Conservation (phyloP, 2,329 filamentous ascomycete species). For the Huntiella savannae region DNA sequence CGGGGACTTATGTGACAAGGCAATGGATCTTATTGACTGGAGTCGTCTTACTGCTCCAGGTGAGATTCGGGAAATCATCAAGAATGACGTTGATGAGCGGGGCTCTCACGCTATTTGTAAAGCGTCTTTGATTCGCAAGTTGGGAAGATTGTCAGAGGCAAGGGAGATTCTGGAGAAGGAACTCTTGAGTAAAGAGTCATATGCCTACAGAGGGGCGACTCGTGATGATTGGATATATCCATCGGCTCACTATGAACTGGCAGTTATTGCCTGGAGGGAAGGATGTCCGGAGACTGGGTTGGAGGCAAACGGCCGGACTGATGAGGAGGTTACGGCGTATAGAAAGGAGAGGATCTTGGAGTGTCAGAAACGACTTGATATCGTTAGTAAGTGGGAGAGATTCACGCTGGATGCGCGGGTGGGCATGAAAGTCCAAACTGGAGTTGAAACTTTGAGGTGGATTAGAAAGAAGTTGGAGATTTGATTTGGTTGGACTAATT, state of each 20-base stretch:
- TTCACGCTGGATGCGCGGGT: constrained; percentile 59
- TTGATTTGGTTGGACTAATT: neutral
- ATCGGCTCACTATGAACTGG: constrained; percentile 71
- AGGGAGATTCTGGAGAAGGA: constrained; percentile 42
- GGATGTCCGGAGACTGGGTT: constrained; percentile 22
- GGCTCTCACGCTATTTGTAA: constrained; percentile 48
- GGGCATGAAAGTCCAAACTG: constrained; percentile 53
- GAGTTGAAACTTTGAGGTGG: constrained; percentile 44
- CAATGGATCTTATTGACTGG: constrained; percentile 45
- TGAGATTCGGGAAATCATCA: constrained; percentile 22
- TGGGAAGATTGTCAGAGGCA: constrained; percentile 45
- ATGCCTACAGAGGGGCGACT: constrained; percentile 35
- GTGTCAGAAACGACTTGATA: constrained; percentile 45
- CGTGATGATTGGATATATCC: constrained; percentile 56
- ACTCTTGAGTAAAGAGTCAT: constrained; percentile 41
- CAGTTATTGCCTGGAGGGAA: constrained; percentile 61
- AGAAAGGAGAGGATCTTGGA: constrained; percentile 33
- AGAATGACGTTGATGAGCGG: constrained; percentile 36
- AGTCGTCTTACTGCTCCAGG: constrained; percentile 33
- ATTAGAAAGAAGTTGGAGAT: constrained; percentile 21
- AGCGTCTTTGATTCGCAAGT: constrained; percentile 44
- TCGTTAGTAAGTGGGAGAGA: constrained; percentile 48
- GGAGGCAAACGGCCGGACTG: neutral
- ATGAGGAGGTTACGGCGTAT: constrained; percentile 17
- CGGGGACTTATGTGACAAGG: constrained; percentile 40